Evolutionary conservation across 805 yeast genomes (phyloP).

Genomic region (Lipomyces yamanashiensis): DNA sequence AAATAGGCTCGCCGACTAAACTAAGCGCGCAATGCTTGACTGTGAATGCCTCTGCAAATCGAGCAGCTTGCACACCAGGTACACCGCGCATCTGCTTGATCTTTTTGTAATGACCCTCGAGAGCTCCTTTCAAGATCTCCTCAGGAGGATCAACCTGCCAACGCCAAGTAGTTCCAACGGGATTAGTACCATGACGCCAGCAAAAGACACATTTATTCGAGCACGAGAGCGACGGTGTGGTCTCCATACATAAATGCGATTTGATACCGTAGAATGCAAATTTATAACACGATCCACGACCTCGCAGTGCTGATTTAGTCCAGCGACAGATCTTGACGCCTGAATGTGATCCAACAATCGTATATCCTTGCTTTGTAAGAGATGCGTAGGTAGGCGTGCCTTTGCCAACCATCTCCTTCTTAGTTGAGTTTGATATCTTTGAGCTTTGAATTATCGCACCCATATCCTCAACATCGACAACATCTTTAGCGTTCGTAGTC

Average conservation of each 20-base stretch:
- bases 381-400: slow-evolving; percentile 88
- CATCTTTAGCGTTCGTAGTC: slow-evolving; percentile 47
- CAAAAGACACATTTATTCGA: slow-evolving; percentile 95
- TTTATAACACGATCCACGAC: slow-evolving; percentile 93
- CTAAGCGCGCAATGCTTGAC: slow-evolving; percentile 92
- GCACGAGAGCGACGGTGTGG: slow-evolving; percentile 91
- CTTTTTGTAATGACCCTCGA: slow-evolving; percentile 86
- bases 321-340: slow-evolving; percentile 95
- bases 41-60: slow-evolving; percentile 88
- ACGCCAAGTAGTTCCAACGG: slow-evolving; percentile 94
- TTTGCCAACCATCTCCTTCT: slow-evolving; percentile 86
- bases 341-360: slow-evolving; percentile 90
- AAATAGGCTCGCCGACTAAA: slow-evolving; percentile 92
- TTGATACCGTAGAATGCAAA: slow-evolving; percentile 89
- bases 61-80: slow-evolving; percentile 87
- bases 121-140: slow-evolving; percentile 78
- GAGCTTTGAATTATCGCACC: slow-evolving; percentile 58
- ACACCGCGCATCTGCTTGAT: slow-evolving; percentile 95
- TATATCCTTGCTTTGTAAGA: slow-evolving; percentile 89
- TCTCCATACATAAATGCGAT: slow-evolving; percentile 93
- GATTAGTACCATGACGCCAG: slow-evolving; percentile 97
- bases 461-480: slow-evolving; percentile 89
- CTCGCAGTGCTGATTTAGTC: slow-evolving; percentile 93
- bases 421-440: slow-evolving; percentile 35
- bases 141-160: slow-evolving; percentile 95